Conservation (phyloP, 2,329 filamentous ascomycete species). For the Ramularia endophylla region DNA sequence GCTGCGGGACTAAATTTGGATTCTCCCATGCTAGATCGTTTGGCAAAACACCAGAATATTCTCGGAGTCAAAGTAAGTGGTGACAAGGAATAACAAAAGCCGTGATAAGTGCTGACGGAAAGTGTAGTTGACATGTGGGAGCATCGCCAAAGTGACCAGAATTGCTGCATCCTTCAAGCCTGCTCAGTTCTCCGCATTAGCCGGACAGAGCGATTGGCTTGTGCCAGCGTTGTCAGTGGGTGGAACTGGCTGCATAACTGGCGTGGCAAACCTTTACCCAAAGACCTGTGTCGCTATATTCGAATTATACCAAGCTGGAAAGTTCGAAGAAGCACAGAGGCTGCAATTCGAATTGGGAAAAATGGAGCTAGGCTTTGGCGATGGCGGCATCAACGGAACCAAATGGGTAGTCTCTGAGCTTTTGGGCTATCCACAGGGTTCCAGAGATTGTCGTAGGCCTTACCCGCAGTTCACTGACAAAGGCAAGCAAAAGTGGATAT, state of each 20-base stretch:
- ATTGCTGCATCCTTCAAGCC: slow-evolving; percentile 33
- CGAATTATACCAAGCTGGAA: slow-evolving; percentile 17
- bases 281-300: slow-evolving; percentile 40
- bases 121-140: slow-evolving; percentile 30
- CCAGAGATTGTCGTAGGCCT: slow-evolving; percentile 49
- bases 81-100: background rate
- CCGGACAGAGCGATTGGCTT: slow-evolving; percentile 41
- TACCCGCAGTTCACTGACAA: slow-evolving; percentile 46
- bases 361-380: slow-evolving; percentile 52
- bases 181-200: slow-evolving; percentile 35
- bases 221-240: slow-evolving; percentile 55
- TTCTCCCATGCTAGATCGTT: slow-evolving; percentile 34
- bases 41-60: slow-evolving; percentile 33
- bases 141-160: slow-evolving; percentile 39
- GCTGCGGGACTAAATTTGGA: slow-evolving; percentile 40
- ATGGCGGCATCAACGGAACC: slow-evolving; percentile 55
- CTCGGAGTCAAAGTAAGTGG: slow-evolving; percentile 29
- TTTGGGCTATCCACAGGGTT: slow-evolving; percentile 47
- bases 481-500: slow-evolving; percentile 44
- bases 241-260: slow-evolving; percentile 55
- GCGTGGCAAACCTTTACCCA: slow-evolving; percentile 58
- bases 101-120: background rate
- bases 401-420: slow-evolving; percentile 55
- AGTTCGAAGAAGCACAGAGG: slow-evolving; percentile 43
- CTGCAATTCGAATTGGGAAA: slow-evolving; percentile 48